These are phyloP conservation scores for Ustilago hordei DNA, from an alignment of 1,284 basidiomycete genomes.

Conservation along the genomic window DNA sequence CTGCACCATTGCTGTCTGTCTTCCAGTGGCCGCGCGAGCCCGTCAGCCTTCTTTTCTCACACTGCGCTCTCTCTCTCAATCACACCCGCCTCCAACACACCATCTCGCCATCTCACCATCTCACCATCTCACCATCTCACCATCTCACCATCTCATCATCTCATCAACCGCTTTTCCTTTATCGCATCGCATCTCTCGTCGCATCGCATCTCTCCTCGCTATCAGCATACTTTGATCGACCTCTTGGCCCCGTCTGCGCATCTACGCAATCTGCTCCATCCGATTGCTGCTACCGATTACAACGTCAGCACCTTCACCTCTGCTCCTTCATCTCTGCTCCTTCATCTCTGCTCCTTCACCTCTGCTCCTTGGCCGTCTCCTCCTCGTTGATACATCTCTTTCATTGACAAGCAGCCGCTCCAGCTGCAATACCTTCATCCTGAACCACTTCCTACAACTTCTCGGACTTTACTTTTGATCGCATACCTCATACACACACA, in stretches of 20 bases:
- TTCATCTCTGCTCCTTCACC: not conserved
- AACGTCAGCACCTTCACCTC: not conserved
- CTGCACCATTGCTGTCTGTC: not conserved
- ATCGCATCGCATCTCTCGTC: not conserved
- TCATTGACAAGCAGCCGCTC: not conserved
- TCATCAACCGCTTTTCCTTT: slow-evolving; percentile 5
- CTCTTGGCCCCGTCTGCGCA: not conserved
- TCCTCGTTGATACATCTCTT: not conserved
- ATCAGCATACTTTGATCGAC: slow-evolving; percentile 1
- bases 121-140: slow-evolving; percentile 9
- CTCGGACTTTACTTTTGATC: not conserved
- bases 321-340: not conserved
- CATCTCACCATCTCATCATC: too few relatives aligned
- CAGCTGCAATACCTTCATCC: not conserved
- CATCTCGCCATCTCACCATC: slow-evolving; percentile 18
- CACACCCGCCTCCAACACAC: slow-evolving; percentile 6
- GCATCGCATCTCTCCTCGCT: not conserved
- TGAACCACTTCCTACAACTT: not conserved
- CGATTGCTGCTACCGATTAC: slow-evolving; percentile 7
- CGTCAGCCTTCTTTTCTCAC: slow-evolving; percentile 3
- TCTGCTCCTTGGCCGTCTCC: not conserved
- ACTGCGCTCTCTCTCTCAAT: slow-evolving; percentile 8
- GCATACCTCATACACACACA: slow-evolving; percentile 11
- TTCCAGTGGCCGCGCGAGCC: slow-evolving; percentile 3
- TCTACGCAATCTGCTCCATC: slow-evolving; percentile 4